Evolutionary conservation across 768 basidiomycete genomes (phyloP).

Genomic region (Ramaria rubella): DNA sequence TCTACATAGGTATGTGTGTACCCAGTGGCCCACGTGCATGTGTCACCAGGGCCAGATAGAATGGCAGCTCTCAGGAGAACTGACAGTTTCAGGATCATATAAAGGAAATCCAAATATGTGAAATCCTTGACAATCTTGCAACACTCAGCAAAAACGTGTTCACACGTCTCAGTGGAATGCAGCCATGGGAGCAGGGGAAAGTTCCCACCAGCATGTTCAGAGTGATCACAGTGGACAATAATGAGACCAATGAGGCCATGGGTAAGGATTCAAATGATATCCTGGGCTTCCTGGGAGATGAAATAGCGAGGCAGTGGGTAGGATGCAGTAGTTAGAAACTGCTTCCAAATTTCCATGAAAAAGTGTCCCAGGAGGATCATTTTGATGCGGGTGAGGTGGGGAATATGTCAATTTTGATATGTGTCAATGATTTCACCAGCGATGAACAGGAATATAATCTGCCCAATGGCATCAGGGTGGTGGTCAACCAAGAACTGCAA

Average conservation of each 20-base stretch:
- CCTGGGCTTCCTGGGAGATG: constrained; percentile 28
- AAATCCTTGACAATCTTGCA: constrained; percentile 21
- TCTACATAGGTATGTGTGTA: constrained; percentile 27
- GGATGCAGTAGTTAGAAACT: constrained; percentile 13
- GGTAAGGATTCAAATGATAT: constrained; percentile 27
- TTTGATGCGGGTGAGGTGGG: constrained; percentile 22
- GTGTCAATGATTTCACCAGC: constrained; percentile 35
- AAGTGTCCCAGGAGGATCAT: constrained; percentile 27
- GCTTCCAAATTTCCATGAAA: constrained; percentile 28
- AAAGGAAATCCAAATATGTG: constrained; percentile 18
- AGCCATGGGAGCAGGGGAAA: constrained; percentile 29
- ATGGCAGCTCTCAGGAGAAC: constrained; percentile 15
- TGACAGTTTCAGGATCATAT: constrained; percentile 18
- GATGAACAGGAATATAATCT: constrained; percentile 32
- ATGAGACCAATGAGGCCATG: constrained; percentile 29
- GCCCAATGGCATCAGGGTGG: constrained; percentile 23
- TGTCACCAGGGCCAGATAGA: constrained; percentile 4
- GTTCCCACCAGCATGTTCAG: constrained; percentile 14
- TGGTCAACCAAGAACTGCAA: constrained; percentile 22
- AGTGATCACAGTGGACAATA: constrained; percentile 30
- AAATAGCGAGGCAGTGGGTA: constrained; percentile 22
- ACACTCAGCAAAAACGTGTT: constrained; percentile 25
- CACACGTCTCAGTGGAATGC: constrained; percentile 25
- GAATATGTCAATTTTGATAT: constrained; percentile 29
- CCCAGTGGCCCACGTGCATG: constrained; percentile 16